These are phyloP conservation scores for Hemileccinum impolitum DNA, from an alignment of 768 basidiomycete genomes.

Conservation along the genomic window DNA sequence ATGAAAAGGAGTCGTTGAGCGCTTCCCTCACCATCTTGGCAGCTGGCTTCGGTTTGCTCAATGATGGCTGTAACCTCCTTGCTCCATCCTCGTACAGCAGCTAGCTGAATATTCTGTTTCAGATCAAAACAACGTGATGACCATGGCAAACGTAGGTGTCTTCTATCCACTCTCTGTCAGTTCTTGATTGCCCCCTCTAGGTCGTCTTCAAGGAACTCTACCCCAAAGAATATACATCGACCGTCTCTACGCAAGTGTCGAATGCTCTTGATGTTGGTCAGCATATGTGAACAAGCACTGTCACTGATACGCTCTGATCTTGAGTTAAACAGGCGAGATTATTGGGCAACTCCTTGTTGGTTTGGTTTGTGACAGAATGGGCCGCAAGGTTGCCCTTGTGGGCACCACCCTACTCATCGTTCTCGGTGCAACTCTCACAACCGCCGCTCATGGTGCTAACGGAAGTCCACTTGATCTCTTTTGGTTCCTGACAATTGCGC, in stretches of 20 bases:
- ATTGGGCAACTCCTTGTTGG: conserved; percentile 62
- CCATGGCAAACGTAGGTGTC: conserved; percentile 50
- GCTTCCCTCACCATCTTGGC: conserved; percentile 62
- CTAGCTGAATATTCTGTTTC: conserved; percentile 2
- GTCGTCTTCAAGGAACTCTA: conserved; percentile 65
- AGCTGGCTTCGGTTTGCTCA: conserved; percentile 62
- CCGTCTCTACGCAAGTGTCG: conserved; percentile 63
- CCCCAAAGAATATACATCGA: conserved; percentile 54
- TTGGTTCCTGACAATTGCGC: conserved; percentile 73
- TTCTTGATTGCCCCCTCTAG: conserved; percentile 30
- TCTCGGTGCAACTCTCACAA: conserved; percentile 63
- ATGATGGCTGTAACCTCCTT: conserved; percentile 47
- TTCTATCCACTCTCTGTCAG: background rate
- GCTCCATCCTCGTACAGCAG: background rate
- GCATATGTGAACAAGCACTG: conserved; percentile 10
- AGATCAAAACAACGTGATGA: conserved; percentile 72
- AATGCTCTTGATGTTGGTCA: conserved; percentile 69
- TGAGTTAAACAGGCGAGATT: conserved; percentile 45
- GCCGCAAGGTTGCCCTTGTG: conserved; percentile 69
- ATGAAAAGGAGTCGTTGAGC: conserved; percentile 45
- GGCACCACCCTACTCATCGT: conserved; percentile 66
- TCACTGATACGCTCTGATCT: conserved; percentile 1
- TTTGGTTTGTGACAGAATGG: conserved; percentile 63
- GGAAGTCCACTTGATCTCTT: conserved; percentile 57
- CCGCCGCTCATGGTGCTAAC: conserved; percentile 60